These are phyloP conservation scores for Paecilomyces formosus DNA, from an alignment of 2,329 filamentous ascomycete species.

Conservation along the genomic window DNA sequence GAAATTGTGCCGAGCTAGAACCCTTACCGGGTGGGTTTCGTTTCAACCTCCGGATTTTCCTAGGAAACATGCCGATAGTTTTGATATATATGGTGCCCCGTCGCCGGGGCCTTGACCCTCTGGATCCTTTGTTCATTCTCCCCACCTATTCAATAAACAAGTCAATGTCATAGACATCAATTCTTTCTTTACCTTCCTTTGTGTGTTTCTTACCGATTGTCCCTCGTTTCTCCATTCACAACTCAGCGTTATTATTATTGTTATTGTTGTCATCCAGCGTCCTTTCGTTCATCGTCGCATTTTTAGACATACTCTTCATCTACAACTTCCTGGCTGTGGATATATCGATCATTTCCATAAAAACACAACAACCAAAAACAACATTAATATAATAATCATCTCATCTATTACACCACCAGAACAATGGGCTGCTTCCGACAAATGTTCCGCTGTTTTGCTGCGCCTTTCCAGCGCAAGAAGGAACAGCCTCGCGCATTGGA, in stretches of 20 bases:
- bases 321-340: neutral
- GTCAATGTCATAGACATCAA: conserved; percentile 20
- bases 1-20: neutral
- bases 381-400: neutral
- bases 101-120: conserved; percentile 2
- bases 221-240: conserved; percentile 7
- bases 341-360: neutral
- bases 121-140: conserved; percentile 2
- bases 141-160: conserved; percentile 7
- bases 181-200: conserved; percentile 10
- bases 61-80: neutral
- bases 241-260: conserved; percentile 17
- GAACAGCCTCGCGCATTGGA: conserved; percentile 21
- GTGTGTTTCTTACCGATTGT: conserved; percentile 10
- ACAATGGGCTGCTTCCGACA: conserved; percentile 30
- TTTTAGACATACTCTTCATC: neutral
- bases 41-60: neutral
- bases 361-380: neutral
- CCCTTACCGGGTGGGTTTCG: neutral
- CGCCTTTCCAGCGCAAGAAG: conserved; percentile 20
- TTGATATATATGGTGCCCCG: neutral
- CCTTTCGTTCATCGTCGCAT: neutral
- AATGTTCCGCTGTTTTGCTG: conserved; percentile 25
- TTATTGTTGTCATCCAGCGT: conserved; percentile 5
- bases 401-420: neutral